Conservation (phyloP, 2,329 filamentous ascomycete species). For the Dothideomycetes sp. region DNA sequence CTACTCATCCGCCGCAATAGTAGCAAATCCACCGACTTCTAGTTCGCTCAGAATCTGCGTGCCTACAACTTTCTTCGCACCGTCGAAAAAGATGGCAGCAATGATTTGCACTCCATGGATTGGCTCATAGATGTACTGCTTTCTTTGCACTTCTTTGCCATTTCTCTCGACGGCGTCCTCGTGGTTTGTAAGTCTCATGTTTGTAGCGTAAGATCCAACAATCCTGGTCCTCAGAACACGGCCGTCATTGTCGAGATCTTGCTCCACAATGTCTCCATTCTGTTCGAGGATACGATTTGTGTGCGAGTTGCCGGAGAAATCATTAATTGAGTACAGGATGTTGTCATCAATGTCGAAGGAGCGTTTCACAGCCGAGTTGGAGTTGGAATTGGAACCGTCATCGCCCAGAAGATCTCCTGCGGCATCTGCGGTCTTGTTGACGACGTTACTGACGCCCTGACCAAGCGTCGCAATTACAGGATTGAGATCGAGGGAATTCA, state of each 20-base stretch:
- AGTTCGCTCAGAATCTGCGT: slow-evolving; percentile 15
- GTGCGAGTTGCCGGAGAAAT: slow-evolving; percentile 43
- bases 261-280: slow-evolving; percentile 53
- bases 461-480: slow-evolving; percentile 40
- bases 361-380: slow-evolving; percentile 26
- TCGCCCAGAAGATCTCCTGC: slow-evolving; percentile 1
- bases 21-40: slow-evolving; percentile 11
- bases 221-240: slow-evolving; percentile 39
- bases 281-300: slow-evolving; percentile 49
- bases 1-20: slow-evolving; percentile 1
- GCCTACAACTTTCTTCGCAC: slow-evolving; percentile 14
- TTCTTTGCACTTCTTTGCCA: slow-evolving; percentile 18
- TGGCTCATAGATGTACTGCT: slow-evolving; percentile 21
- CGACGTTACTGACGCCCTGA: slow-evolving; percentile 14
- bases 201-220: slow-evolving; percentile 48
- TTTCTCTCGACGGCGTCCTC: slow-evolving; percentile 20
- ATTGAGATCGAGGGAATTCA: slow-evolving; percentile 52
- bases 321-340: slow-evolving; percentile 52
- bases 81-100: slow-evolving; percentile 17
- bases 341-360: slow-evolving; percentile 46
- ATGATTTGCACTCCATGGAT: slow-evolving; percentile 20
- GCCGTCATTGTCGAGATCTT: slow-evolving; percentile 42
- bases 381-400: not conserved
- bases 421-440: slow-evolving; percentile 15
- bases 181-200: slow-evolving; percentile 45